Evolutionary conservation across 78 protist species (phyloP).

Genomic region (Thecamonas trahens): DNA sequence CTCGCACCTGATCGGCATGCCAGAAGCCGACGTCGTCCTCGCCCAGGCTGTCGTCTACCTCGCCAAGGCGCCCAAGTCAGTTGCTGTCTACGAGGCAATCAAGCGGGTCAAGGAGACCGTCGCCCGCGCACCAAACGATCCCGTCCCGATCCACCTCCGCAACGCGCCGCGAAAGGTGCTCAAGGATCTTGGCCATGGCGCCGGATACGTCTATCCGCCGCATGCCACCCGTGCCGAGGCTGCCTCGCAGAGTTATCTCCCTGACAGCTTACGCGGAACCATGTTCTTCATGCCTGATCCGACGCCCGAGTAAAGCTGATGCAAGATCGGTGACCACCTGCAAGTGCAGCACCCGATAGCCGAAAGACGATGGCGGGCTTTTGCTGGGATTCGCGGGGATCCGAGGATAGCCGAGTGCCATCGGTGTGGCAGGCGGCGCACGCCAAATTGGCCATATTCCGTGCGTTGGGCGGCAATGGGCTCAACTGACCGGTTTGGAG

Average conservation of each 20-base stretch:
- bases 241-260: slow-evolving; percentile 49
- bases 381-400: too few species aligned
- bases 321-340: too few species aligned
- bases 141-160: slow-evolving; percentile 69
- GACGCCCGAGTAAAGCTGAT: too few species aligned
- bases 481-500: too few species aligned
- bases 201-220: slow-evolving; percentile 61
- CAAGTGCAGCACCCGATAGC: too few species aligned
- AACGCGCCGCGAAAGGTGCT: slow-evolving; percentile 63
- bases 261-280: too few species aligned
- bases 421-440: too few species aligned
- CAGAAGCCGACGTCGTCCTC: slow-evolving; percentile 37
- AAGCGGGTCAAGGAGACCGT: slow-evolving; percentile 10
- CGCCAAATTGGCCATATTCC: too few species aligned
- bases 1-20: slow-evolving; percentile 60
- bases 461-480: too few species aligned
- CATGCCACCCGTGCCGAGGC: slow-evolving; percentile 26
- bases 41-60: slow-evolving; percentile 54
- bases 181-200: slow-evolving; percentile 35
- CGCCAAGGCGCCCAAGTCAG: slow-evolving; percentile 60
- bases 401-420: too few species aligned
- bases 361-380: too few species aligned
- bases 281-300: too few species aligned
- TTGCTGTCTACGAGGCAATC: slow-evolving; percentile 30
- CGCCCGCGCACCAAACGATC: slow-evolving; percentile 8